phyloP scores from a whole-genome alignment of 768 basidiomycete genomes.

The Hypsizygus marmoreus region DNA sequence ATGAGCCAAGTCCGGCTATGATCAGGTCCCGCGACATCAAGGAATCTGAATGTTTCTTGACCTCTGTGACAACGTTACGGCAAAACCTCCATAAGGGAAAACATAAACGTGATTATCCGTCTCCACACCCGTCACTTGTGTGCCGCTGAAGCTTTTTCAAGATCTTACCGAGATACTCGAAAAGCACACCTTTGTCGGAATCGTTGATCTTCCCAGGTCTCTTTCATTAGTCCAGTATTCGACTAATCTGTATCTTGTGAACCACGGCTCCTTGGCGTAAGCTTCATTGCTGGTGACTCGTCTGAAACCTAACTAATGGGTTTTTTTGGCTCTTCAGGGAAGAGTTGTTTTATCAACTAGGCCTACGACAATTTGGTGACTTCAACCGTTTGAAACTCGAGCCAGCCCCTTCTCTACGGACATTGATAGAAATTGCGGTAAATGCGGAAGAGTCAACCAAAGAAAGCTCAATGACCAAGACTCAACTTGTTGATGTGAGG shows the following conservation, averaged over 20 bases:
- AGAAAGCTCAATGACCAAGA: conserved; percentile 54
- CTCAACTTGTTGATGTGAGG: conserved; percentile 71
- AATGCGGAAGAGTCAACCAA: conserved; percentile 64
- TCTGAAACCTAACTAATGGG: too few species aligned
- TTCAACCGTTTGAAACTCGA: conserved; percentile 76
- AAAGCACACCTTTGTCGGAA: conserved; percentile 90
- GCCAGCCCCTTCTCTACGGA: conserved; percentile 74
- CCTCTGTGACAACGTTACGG: conserved; percentile 72
- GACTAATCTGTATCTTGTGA: conserved; percentile 87
- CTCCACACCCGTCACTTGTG: neutral
- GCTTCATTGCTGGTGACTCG: conserved; percentile 34
- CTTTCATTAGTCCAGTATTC: conserved; percentile 84
- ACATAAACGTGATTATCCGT: conserved; percentile 61
- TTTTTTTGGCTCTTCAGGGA: conserved; percentile 52
- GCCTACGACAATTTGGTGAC: conserved; percentile 87
- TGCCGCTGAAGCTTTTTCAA: conserved; percentile 30
- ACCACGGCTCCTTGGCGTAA: conserved; percentile 82
- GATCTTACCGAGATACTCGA: conserved; percentile 82
- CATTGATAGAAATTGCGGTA: conserved; percentile 78
- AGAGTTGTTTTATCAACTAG: conserved; percentile 94
- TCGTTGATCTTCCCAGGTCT: conserved; percentile 75
- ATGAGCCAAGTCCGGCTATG: conserved; percentile 18
- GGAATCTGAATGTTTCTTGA: conserved; percentile 76
- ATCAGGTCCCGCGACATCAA: conserved; percentile 55
- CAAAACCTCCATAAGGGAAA: conserved; percentile 56